Evolutionary conservation across 2,329 filamentous ascomycete genomes (phyloP).

Genomic region (Exserohilum rostratum): DNA sequence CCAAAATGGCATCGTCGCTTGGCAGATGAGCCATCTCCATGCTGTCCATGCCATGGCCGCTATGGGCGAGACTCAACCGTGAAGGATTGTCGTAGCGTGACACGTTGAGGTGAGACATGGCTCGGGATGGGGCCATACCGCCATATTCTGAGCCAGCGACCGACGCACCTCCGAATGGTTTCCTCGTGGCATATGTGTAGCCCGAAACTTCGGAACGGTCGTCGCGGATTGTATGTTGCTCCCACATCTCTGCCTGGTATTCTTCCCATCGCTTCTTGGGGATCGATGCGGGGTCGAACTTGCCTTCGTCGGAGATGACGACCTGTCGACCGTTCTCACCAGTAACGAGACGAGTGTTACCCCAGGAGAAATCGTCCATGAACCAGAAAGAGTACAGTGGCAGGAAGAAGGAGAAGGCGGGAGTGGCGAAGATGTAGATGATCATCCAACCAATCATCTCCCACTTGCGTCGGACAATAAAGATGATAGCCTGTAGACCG

Average conservation of each 20-base stretch:
- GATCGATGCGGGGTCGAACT: conserved; percentile 91
- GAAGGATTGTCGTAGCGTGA: conserved; percentile 55
- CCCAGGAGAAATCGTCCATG: conserved; percentile 99
- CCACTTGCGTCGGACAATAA: conserved; percentile 96
- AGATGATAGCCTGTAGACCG: conserved; percentile 94
- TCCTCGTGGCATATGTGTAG: conserved; percentile 89
- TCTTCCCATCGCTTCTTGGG: conserved; percentile 99
- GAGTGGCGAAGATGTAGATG: conserved; percentile 88
- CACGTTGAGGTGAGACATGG: conserved; percentile 66
- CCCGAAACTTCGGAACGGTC: conserved; percentile 92
- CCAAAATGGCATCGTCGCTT: conserved; percentile 84
- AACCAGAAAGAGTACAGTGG: conserved; percentile 98
- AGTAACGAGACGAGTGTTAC: conserved; percentile 95
- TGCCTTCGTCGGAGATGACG: conserved; percentile 94
- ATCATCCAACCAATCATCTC: conserved; percentile 99
- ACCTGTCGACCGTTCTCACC: conserved; percentile 93
- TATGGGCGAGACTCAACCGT: conserved; percentile 65
- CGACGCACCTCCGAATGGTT: conserved; percentile 57
- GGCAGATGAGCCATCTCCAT: conserved; percentile 81
- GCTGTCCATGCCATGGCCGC: conserved; percentile 55
- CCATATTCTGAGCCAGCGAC: conserved; percentile 69
- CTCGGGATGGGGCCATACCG: conserved; percentile 56
- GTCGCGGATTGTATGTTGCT: conserved; percentile 81
- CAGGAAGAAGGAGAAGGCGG: conserved; percentile 87
- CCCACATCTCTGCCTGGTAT: conserved; percentile 97